phyloP scores from a whole-genome alignment of 75 land plant genomes.

The Gnetum montanum region DNA sequence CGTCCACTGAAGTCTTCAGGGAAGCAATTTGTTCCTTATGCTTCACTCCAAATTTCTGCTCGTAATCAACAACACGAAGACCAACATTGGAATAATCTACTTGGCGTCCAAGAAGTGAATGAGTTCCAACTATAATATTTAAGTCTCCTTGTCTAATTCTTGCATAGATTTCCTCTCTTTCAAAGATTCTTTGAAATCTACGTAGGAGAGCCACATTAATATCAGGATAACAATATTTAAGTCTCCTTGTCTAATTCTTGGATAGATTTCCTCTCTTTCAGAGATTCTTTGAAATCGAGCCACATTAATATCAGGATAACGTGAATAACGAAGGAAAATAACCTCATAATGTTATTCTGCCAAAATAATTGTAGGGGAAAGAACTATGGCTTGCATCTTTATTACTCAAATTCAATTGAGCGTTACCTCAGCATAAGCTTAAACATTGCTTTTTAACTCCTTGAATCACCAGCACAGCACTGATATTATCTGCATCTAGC shows the following conservation, averaged over 20 bases:
- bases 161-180: slow-evolving; percentile 54
- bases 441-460: too few relatives aligned
- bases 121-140: slow-evolving; percentile 90
- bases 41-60: slow-evolving; percentile 99
- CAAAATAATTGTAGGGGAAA: slow-evolving; percentile 95
- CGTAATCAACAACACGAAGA: slow-evolving; percentile 91
- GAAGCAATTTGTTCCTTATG: slow-evolving; percentile 96
- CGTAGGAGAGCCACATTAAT: slow-evolving; percentile 85
- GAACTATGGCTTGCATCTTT: slow-evolving; percentile 97
- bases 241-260: slow-evolving; percentile 62
- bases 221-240: slow-evolving; percentile 47
- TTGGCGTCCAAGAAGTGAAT: slow-evolving; percentile 78
- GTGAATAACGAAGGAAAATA: slow-evolving; percentile 66
- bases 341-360: slow-evolving; percentile 93
- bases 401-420: too few relatives aligned
- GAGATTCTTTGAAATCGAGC: slow-evolving; percentile 98
- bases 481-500: too few relatives aligned
- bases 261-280: slow-evolving; percentile 65
- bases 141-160: slow-evolving; percentile 69
- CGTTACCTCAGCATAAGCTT: too few relatives aligned
- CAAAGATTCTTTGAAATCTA: slow-evolving; percentile 96
- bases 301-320: slow-evolving; percentile 54
- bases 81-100: slow-evolving; percentile 87
- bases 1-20: slow-evolving; percentile 92
- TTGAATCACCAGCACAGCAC: too few relatives aligned